Evolutionary conservation across 331 rosid genomes (phyloP).

Genomic region (Stylosanthes scabra): DNA sequence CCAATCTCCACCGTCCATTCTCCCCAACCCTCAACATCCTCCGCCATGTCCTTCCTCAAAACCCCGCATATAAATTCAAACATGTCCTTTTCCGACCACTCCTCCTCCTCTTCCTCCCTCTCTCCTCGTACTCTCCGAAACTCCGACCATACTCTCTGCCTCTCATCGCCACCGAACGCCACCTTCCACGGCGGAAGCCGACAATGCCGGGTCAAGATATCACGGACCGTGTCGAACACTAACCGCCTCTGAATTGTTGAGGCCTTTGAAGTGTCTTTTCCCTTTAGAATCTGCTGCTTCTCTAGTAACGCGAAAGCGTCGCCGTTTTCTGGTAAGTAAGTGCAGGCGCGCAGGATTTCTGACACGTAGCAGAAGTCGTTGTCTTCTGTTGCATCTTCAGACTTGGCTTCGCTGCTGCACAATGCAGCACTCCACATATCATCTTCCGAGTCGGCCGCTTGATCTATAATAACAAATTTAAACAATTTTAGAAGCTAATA

Average conservation of each 20-base stretch:
- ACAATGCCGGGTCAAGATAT: conserved; percentile 56
- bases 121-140: conserved; percentile 65
- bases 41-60: conserved; percentile 74
- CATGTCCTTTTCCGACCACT: conserved; percentile 56
- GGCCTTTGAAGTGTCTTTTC: conserved; percentile 66
- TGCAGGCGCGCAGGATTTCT: conserved; percentile 71
- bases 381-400: conserved; percentile 56
- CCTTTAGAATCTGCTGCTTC: conserved; percentile 70
- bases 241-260: conserved; percentile 66
- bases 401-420: conserved; percentile 51
- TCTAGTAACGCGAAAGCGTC: conserved; percentile 69
- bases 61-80: conserved; percentile 71
- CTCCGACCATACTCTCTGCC: conserved; percentile 67
- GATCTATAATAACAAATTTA: conserved; percentile 47
- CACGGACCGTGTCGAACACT: conserved; percentile 77
- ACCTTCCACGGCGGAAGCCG: conserved; percentile 86
- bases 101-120: conserved; percentile 53
- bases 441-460: conserved; percentile 67
- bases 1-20: conserved; percentile 74
- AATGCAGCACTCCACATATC: conserved; percentile 63
- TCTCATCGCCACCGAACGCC: conserved; percentile 20
- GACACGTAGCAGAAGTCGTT: conserved; percentile 69
- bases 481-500: neutral
- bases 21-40: conserved; percentile 67
- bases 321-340: conserved; percentile 59